A percentile compares a stretch with the other conserved stretches of the same genome.
These are phyloP conservation scores for Exidia glandulosa DNA, from an alignment of 768 basidiomycete genomes.

Conservation along the genomic window DNA sequence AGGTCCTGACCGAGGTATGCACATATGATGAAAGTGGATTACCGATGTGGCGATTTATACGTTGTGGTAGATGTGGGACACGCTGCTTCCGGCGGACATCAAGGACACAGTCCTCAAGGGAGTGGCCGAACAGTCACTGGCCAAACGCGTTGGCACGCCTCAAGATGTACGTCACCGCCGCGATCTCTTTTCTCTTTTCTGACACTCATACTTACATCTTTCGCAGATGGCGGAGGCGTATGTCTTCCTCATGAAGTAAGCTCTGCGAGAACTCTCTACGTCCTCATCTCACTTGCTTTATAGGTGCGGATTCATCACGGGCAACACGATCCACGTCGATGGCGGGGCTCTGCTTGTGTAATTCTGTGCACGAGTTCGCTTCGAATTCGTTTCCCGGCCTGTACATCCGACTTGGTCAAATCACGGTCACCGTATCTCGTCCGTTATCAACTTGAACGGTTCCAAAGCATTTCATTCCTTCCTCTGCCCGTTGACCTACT, in stretches of 20 bases:
- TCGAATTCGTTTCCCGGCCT: too few species aligned
- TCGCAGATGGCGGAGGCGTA: conserved; percentile 4
- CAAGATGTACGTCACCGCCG: too few species aligned
- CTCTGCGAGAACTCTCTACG: not conserved
- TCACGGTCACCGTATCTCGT: too few species aligned
- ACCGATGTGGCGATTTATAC: not conserved
- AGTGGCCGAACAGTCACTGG: not conserved
- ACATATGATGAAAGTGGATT: not conserved
- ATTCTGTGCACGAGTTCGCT: too few species aligned
- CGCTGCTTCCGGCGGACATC: not conserved
- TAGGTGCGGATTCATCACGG: conserved; percentile 2
- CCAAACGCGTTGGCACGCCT: conserved; percentile 3
- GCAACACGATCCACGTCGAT: conserved; percentile 3
- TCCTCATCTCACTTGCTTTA: not conserved
- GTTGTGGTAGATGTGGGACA: conserved; percentile 2
- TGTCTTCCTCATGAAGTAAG: conserved; percentile 6
- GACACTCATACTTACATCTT: not conserved
- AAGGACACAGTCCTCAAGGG: not conserved
- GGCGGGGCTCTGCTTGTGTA: conserved; percentile 2
- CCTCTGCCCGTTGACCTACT: too few species aligned
- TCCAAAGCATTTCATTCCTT: too few species aligned
- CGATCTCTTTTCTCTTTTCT: too few species aligned
- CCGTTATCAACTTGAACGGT: too few species aligned
- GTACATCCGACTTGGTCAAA: too few species aligned
- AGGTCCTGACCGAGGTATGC: conserved; percentile 5